Conservation (phyloP, 169 alveolate species). For the Theileria annulata region DNA sequence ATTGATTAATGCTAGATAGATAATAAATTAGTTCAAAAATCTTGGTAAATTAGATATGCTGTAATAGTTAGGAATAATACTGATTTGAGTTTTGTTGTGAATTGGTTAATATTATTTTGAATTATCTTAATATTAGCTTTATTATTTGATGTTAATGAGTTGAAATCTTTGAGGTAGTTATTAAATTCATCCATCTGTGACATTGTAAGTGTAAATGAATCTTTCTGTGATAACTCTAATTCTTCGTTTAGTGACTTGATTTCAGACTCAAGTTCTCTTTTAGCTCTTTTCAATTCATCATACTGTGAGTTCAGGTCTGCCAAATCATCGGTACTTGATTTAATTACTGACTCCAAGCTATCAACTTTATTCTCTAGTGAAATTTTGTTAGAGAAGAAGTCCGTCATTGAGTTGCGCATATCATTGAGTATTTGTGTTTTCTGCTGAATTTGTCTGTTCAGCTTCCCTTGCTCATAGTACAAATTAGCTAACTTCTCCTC, state of each 20-base stretch:
- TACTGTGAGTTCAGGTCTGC: slow-evolving; percentile 9
- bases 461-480: slow-evolving; percentile 58
- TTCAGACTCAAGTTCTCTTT: slow-evolving; percentile 1
- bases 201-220: slow-evolving; percentile 13
- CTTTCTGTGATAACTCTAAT: not conserved
- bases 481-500: slow-evolving; percentile 30
- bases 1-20: not conserved
- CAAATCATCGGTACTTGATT: slow-evolving; percentile 10
- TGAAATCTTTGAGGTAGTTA: slow-evolving; percentile 32
- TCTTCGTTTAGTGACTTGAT: slow-evolving; percentile 22
- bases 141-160: slow-evolving; percentile 25
- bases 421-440: slow-evolving; percentile 13
- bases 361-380: slow-evolving; percentile 20
- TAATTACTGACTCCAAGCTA: slow-evolving; percentile 3
- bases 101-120: slow-evolving; percentile 20
- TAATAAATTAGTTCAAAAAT: not conserved
- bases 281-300: slow-evolving; percentile 24
- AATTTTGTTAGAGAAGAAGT: slow-evolving; percentile 25
- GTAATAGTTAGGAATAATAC: not conserved
- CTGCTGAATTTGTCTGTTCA: slow-evolving; percentile 38
- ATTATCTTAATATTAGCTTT: slow-evolving; percentile 38
- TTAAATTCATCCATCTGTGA: slow-evolving; percentile 31
- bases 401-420: slow-evolving; percentile 33
- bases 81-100: slow-evolving; percentile 13
- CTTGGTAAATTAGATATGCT: not conserved